Percentiles rank a stretch among this genome's conserved stretches.
phyloP scores from a whole-genome alignment of 1,284 basidiomycete genomes.

The Mycena citricolor region DNA sequence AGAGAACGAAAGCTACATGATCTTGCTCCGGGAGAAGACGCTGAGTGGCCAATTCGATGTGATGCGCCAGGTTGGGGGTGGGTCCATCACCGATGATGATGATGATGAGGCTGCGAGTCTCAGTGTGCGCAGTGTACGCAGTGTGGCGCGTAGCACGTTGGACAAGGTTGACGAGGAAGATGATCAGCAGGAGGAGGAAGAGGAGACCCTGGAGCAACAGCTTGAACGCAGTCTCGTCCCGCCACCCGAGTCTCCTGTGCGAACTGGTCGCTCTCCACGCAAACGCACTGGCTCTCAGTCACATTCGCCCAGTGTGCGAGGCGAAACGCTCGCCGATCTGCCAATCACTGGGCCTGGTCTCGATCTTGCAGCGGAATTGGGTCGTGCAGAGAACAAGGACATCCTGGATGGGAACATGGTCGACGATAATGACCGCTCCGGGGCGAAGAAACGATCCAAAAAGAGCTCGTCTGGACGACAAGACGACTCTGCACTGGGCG shows the following conservation, averaged over 20 bases:
- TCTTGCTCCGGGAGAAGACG: conserved; percentile 85
- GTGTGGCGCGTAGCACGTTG: conserved; percentile 53
- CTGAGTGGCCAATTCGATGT: conserved; percentile 83
- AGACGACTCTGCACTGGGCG: conserved; percentile 36
- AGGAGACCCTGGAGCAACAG: conserved; percentile 37
- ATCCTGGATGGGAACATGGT: conserved; percentile 55
- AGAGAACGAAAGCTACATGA: conserved; percentile 95
- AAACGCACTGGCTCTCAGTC: conserved; percentile 53
- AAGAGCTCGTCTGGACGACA: conserved; percentile 45
- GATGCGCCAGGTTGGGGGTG: conserved; percentile 62
- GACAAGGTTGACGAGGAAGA: conserved; percentile 59
- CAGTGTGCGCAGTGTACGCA: conserved; percentile 56
- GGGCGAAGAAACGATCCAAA: conserved; percentile 50
- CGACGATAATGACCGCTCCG: conserved; percentile 52
- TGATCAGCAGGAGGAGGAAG: conserved; percentile 41
- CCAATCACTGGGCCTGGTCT: conserved; percentile 85
- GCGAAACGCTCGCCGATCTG: conserved; percentile 76
- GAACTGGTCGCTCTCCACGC: conserved; percentile 49
- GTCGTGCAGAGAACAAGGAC: conserved; percentile 82
- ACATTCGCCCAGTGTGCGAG: conserved; percentile 48
- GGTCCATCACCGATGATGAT: conserved; percentile 46
- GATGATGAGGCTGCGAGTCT: conserved; percentile 49
- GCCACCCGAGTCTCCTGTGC: conserved; percentile 38
- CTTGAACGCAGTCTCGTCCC: conserved; percentile 36
- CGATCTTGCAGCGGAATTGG: conserved; percentile 88